Evolutionary conservation across 805 yeast species (phyloP).

Genomic region (Lipomyces anomalus): DNA sequence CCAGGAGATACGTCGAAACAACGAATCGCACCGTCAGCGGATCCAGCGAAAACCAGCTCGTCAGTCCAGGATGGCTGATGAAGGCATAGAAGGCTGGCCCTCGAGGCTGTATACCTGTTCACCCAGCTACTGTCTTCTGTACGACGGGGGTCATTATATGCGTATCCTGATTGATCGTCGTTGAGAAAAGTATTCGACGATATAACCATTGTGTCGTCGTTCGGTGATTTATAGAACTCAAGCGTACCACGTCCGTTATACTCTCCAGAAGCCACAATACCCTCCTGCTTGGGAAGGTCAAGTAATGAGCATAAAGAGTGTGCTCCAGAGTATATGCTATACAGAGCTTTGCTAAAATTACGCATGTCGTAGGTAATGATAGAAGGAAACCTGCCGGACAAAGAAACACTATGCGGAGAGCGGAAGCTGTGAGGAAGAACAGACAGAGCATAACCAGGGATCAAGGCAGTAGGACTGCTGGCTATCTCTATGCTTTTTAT

Average conservation of each 20-base stretch:
- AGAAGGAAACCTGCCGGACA: constrained; percentile 20
- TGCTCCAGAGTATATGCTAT: constrained; percentile 21
- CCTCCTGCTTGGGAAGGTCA: constrained; percentile 5
- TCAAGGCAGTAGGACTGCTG: background rate
- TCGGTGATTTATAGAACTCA: constrained; percentile 6
- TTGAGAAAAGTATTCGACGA: background rate
- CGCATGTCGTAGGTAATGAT: constrained; percentile 16
- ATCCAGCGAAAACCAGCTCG: constrained; percentile 18
- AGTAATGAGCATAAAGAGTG: constrained; percentile 16
- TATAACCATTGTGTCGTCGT: background rate
- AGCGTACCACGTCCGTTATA: constrained; percentile 25
- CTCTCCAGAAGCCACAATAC: constrained; percentile 21
- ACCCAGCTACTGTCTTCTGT: constrained; percentile 14
- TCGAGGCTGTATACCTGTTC: constrained; percentile 20
- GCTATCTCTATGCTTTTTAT: no score
- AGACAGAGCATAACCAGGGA: constrained; percentile 19
- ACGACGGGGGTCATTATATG: no score
- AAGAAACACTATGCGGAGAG: constrained; percentile 11
- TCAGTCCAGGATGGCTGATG: constrained; percentile 17
- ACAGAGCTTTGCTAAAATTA: constrained; percentile 2
- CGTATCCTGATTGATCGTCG: background rate
- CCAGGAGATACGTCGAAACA: constrained; percentile 12
- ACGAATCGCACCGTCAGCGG: constrained; percentile 24
- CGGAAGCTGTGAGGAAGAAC: constrained; percentile 5
- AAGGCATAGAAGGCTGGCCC: constrained; percentile 16